These are phyloP conservation scores for Calonectria fujianensis DNA, from an alignment of 2,329 filamentous ascomycete species.

Conservation along the genomic window DNA sequence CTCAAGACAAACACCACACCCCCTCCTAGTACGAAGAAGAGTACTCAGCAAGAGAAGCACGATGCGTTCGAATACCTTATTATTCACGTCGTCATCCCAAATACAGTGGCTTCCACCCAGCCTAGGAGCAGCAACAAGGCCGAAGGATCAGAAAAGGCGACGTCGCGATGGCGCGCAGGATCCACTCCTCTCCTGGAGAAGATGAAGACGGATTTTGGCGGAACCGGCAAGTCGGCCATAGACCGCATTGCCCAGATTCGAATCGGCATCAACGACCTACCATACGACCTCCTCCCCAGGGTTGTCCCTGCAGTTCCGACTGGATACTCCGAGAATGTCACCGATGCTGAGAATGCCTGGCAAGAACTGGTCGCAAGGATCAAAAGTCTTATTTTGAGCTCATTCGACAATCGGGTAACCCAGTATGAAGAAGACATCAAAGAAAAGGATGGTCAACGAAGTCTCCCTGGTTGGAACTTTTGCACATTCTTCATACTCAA, in stretches of 20 bases:
- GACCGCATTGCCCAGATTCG: conserved; percentile 92
- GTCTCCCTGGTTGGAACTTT: conserved; percentile 97
- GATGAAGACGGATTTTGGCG: conserved; percentile 91
- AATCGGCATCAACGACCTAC: conserved; percentile 81
- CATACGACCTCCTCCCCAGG: conserved; percentile 78
- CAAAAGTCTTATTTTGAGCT: conserved; percentile 89
- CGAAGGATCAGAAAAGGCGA: conserved; percentile 79
- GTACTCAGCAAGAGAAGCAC: conserved; percentile 88
- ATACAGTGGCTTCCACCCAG: conserved; percentile 87
- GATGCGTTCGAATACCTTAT: conserved; percentile 98
- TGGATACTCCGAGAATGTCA: conserved; percentile 81
- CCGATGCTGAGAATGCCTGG: conserved; percentile 89
- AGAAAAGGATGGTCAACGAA: conserved; percentile 91
- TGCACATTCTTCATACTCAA: conserved; percentile 99
- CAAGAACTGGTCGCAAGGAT: conserved; percentile 89
- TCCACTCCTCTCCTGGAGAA: conserved; percentile 92
- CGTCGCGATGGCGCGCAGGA: conserved; percentile 85
- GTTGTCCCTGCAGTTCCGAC: conserved; percentile 78
- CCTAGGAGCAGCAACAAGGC: conserved; percentile 77
- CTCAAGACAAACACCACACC: conserved; percentile 84
- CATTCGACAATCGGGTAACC: conserved; percentile 91
- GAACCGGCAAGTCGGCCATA: conserved; percentile 78
- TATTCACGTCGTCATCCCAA: conserved; percentile 92
- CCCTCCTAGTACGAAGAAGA: conserved; percentile 72
- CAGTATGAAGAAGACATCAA: conserved; percentile 99